Percentiles rank a stretch among this genome's conserved stretches.
These are phyloP conservation scores for Chaetomiaceae sp. DNA, from an alignment of 2,329 filamentous ascomycete genomes.

Conservation along the genomic window DNA sequence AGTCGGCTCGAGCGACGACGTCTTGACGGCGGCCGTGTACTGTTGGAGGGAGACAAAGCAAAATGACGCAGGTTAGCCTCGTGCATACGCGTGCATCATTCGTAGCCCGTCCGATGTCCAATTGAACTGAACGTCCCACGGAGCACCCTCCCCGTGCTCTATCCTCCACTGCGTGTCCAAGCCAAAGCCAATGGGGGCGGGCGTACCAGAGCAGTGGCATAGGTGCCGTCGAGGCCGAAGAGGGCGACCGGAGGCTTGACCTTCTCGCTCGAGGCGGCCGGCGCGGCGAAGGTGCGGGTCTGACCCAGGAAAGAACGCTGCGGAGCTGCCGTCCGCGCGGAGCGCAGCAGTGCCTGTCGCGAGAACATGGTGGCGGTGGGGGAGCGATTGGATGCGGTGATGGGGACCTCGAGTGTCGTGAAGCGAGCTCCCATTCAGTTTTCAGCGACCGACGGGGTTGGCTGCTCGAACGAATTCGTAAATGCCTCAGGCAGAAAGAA, in stretches of 20 bases:
- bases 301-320: constrained; percentile 53
- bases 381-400: constrained; percentile 17
- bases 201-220: constrained; percentile 95
- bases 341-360: constrained; percentile 52
- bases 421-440: constrained; percentile 23
- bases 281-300: constrained; percentile 69
- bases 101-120: background rate
- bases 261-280: constrained; percentile 55
- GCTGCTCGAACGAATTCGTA: constrained; percentile 23
- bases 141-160: background rate
- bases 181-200: constrained; percentile 7
- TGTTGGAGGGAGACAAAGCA: constrained; percentile 33
- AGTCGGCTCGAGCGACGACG: constrained; percentile 74
- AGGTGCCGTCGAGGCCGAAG: constrained; percentile 95
- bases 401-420: constrained; percentile 26
- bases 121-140: constrained; percentile 1
- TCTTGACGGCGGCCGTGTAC: constrained; percentile 96
- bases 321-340: constrained; percentile 53
- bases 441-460: constrained; percentile 24
- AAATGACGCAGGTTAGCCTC: constrained; percentile 35
- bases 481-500: constrained; percentile 23
- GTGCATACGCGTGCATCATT: constrained; percentile 23
- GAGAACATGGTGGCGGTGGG: constrained; percentile 47
- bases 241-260: constrained; percentile 82
- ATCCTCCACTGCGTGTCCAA: constrained; percentile 3